Percentiles rank a stretch among this genome's conserved stretches.
Evolutionary conservation across 495 filamentous ascomycete species (phyloP).

Genomic region (Hypoxylon trugodes): DNA sequence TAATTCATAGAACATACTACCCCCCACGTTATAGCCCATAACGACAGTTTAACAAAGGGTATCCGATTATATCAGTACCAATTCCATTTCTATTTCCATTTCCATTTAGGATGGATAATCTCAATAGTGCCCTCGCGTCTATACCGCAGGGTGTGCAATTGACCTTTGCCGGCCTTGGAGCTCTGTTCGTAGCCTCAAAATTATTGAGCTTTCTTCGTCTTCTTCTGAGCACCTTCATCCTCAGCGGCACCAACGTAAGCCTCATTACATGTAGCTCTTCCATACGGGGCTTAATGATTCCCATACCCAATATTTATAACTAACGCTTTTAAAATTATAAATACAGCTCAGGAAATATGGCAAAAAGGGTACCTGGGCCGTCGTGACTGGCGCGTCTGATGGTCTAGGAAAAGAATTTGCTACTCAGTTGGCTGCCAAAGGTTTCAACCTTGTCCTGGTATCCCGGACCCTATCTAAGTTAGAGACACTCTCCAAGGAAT

Average conservation of each 20-base stretch:
- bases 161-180: constrained; percentile 62
- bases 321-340: constrained; percentile 7
- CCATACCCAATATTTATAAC: not conserved
- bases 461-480: constrained; percentile 95
- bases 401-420: constrained; percentile 98
- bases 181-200: constrained; percentile 64
- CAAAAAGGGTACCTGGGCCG: constrained; percentile 89
- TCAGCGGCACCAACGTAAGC: constrained; percentile 68
- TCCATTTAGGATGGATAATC: constrained; percentile 45
- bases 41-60: not conserved
- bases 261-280: not conserved
- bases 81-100: no score
- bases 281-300: not conserved
- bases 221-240: constrained; percentile 77
- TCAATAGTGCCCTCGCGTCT: constrained; percentile 45
- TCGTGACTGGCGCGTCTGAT: constrained; percentile 95
- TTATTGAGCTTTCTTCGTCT: constrained; percentile 69
- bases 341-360: constrained; percentile 87
- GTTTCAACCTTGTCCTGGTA: constrained; percentile 92
- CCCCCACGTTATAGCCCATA: no score
- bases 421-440: constrained; percentile 84
- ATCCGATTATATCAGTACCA: no score
- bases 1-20: no score
- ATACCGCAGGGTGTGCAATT: constrained; percentile 50
- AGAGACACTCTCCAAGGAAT: constrained; percentile 74